phyloP scores from a whole-genome alignment of 169 alveolate genomes.

The Plasmodium cynomolgi region DNA sequence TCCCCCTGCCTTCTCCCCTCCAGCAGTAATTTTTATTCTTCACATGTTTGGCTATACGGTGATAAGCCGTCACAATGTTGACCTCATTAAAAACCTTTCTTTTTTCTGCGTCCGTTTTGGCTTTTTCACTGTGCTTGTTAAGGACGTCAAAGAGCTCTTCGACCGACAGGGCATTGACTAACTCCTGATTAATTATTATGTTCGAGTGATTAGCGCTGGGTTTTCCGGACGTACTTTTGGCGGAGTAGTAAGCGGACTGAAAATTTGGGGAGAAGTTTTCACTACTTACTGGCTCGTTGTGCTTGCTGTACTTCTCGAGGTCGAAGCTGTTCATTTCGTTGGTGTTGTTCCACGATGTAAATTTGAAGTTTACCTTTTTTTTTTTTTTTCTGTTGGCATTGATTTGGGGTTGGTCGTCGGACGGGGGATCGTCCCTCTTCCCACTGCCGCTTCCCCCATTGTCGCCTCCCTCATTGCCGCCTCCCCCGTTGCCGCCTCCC shows the following conservation, averaged over 20 bases:
- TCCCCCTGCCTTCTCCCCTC: not conserved
- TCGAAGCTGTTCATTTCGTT: conserved; percentile 57
- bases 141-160: conserved; percentile 35
- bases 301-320: conserved; percentile 30
- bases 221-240: not conserved
- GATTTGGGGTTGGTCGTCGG: not conserved
- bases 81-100: conserved; percentile 40
- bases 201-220: not conserved
- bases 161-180: conserved; percentile 46
- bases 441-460: not conserved
- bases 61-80: conserved; percentile 65
- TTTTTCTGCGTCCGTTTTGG: not conserved
- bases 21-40: conserved; percentile 34
- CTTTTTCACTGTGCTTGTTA: not conserved
- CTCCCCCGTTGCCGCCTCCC: not conserved
- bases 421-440: not conserved
- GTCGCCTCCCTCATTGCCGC: not conserved
- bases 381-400: not conserved
- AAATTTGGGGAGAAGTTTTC: not conserved
- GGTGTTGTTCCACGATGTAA: conserved; percentile 64
- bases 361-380: conserved; percentile 25
- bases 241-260: conserved; percentile 36
- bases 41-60: conserved; percentile 62
- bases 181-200: conserved; percentile 45
- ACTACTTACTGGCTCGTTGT: conserved; percentile 6